Conservation (phyloP, 805 yeast genomes). For the Wickerhamiella brachini region DNA sequence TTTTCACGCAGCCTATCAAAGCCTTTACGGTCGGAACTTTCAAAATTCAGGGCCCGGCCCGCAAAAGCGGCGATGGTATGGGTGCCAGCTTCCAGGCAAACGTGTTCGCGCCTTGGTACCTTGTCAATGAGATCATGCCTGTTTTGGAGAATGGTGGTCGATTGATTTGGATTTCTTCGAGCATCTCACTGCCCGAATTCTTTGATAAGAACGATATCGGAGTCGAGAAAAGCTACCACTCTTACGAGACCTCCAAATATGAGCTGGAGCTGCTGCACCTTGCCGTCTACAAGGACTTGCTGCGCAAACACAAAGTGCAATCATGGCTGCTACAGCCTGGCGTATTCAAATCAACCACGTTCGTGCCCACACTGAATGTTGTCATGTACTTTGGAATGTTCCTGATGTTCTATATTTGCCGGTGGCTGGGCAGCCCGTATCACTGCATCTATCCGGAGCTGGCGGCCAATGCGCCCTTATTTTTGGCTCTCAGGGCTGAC, state of each 20-base stretch:
- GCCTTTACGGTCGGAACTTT: constrained; percentile 84
- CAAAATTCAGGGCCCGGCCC: constrained; percentile 71
- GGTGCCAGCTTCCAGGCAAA: constrained; percentile 90
- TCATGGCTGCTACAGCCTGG: constrained; percentile 90
- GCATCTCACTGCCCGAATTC: constrained; percentile 65
- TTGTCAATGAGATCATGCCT: constrained; percentile 51
- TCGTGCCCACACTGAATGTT: constrained; percentile 58
- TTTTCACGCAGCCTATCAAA: constrained; percentile 49
- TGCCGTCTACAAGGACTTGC: constrained; percentile 45
- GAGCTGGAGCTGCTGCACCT: constrained; percentile 70
- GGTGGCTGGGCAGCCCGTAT: constrained; percentile 73
- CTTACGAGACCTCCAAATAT: constrained; percentile 89
- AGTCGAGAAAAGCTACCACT: constrained; percentile 42
- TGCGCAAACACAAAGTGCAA: constrained; percentile 36
- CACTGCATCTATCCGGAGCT: constrained; percentile 79
- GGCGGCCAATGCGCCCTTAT: constrained; percentile 80
- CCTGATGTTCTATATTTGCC: constrained; percentile 65
- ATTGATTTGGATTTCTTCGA: constrained; percentile 73
- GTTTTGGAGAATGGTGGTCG: constrained; percentile 47
- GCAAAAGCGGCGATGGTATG: constrained; percentile 58
- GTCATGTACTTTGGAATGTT: constrained; percentile 81
- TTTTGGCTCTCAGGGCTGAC: constrained; percentile 42
- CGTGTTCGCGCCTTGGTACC: constrained; percentile 89
- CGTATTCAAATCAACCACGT: constrained; percentile 72
- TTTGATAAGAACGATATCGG: constrained; percentile 66